phyloP scores from a whole-genome alignment of 169 alveolate species.

The Plasmodium blacklocki region DNA sequence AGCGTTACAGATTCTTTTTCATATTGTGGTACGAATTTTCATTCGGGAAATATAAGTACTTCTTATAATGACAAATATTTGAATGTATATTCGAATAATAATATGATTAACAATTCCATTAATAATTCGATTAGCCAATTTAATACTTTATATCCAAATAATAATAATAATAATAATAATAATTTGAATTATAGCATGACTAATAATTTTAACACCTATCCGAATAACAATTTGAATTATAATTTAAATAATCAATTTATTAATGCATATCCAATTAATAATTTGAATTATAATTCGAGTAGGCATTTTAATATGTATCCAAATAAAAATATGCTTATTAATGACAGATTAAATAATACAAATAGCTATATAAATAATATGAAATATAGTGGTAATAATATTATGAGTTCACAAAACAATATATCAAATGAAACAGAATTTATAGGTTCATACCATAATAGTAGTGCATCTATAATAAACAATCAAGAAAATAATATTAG shows the following conservation, averaged over 20 bases:
- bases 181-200: slow-evolving; percentile 8
- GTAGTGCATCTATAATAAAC: slow-evolving; percentile 43
- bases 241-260: not conserved
- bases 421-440: slow-evolving; percentile 63
- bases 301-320: slow-evolving; percentile 9
- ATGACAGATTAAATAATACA: not conserved
- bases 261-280: slow-evolving; percentile 1
- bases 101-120: no score
- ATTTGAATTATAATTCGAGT: slow-evolving; percentile 1
- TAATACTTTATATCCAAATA: no score
- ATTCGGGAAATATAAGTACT: not conserved
- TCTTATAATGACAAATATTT: slow-evolving; percentile 12
- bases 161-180: not conserved
- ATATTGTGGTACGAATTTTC: slow-evolving; percentile 8
- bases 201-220: slow-evolving; percentile 3
- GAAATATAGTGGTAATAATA: slow-evolving; percentile 1
- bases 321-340: not conserved
- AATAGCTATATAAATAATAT: slow-evolving; percentile 5
- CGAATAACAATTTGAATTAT: slow-evolving; percentile 7
- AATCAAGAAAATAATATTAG: slow-evolving; percentile 3
- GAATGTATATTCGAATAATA: not conserved
- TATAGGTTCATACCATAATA: slow-evolving; percentile 57
- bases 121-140: no score
- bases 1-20: slow-evolving; percentile 3
- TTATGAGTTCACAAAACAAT: not conserved